Conservation (phyloP, 495 filamentous ascomycete genomes). For the Xylaria nigripes region DNA sequence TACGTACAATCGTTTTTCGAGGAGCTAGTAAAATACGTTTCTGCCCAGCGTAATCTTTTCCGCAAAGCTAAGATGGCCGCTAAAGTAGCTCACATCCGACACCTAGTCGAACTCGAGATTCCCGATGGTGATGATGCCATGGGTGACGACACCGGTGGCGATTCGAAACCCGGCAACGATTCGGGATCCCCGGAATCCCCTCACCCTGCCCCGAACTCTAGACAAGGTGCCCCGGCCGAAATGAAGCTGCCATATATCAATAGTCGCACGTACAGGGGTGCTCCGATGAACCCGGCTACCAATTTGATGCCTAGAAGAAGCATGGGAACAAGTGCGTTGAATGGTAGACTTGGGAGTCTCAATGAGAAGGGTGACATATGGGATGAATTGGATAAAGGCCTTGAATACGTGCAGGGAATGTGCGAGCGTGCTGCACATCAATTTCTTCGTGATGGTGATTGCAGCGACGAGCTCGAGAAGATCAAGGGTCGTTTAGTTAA, state of each 20-base stretch:
- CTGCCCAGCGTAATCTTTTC: constrained; percentile 69
- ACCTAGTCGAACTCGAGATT: constrained; percentile 44
- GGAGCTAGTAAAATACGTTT: constrained; percentile 68
- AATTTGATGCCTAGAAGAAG: constrained; percentile 10
- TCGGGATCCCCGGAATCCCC: constrained; percentile 10
- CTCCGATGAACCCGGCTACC: constrained; percentile 7
- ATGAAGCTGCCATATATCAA: constrained; percentile 26
- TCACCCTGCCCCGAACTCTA: not conserved
- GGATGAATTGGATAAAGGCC: constrained; percentile 63
- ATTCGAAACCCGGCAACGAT: constrained; percentile 20
- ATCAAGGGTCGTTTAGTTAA: constrained; percentile 53
- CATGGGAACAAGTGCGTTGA: constrained; percentile 15
- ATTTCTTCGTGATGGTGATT: constrained; percentile 76
- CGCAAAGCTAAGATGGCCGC: constrained; percentile 70
- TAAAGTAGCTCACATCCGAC: constrained; percentile 48
- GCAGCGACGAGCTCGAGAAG: constrained; percentile 59
- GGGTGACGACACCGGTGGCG: constrained; percentile 16
- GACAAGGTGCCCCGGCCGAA: constrained; percentile 13
- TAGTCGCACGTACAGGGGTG: constrained; percentile 23
- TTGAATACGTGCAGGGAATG: constrained; percentile 70
- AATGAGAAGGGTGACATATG: constrained; percentile 45
- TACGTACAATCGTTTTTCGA: constrained; percentile 76
- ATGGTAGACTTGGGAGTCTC: constrained; percentile 19
- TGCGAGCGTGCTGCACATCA: constrained; percentile 83
- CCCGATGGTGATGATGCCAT: constrained; percentile 37